Percentiles rank a stretch among this genome's conserved stretches.
Evolutionary conservation across 495 filamentous ascomycete genomes (phyloP).

Genomic region (Podospora tetraspora): DNA sequence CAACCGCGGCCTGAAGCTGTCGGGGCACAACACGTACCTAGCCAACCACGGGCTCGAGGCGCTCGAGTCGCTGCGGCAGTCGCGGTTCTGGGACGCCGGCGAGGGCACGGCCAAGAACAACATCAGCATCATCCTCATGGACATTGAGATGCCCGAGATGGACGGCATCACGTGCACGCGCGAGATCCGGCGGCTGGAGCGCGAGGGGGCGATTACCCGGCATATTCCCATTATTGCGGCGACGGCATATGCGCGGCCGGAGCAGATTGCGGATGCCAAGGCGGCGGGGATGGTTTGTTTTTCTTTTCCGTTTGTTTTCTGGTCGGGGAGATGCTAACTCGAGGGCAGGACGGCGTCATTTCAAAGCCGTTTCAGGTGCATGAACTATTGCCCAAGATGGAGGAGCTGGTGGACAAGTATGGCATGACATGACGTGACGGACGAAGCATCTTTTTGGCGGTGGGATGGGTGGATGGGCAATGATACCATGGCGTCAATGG

Average conservation of each 20-base stretch:
- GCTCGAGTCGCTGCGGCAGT: conserved; percentile 45
- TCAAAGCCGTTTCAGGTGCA: conserved; percentile 74
- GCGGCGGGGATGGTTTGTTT: conserved; percentile 46
- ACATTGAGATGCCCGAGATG: conserved; percentile 86
- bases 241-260: conserved; percentile 68
- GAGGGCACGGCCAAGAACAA: conserved; percentile 21
- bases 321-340: conserved; percentile 33
- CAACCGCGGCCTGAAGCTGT: conserved; percentile 61
- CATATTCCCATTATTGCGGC: conserved; percentile 76
- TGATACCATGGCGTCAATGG: not conserved
- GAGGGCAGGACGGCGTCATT: conserved; percentile 64
- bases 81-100: conserved; percentile 41
- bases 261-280: conserved; percentile 56
- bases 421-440: conserved; percentile 1
- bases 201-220: conserved; percentile 41
- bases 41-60: conserved; percentile 81
- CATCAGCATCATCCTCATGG: conserved; percentile 71
- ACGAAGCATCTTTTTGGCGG: not conserved
- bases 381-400: conserved; percentile 66
- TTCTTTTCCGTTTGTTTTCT: conserved; percentile 15
- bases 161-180: conserved; percentile 70
- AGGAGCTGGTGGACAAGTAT: conserved; percentile 40
- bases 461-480: not conserved
- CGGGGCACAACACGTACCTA: conserved; percentile 62
- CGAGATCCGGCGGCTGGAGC: conserved; percentile 62